Percentiles rank a stretch among this genome's conserved stretches.
Evolutionary conservation across 306 rosid genomes (phyloP).

Genomic region (Trichosanthes truncata): DNA sequence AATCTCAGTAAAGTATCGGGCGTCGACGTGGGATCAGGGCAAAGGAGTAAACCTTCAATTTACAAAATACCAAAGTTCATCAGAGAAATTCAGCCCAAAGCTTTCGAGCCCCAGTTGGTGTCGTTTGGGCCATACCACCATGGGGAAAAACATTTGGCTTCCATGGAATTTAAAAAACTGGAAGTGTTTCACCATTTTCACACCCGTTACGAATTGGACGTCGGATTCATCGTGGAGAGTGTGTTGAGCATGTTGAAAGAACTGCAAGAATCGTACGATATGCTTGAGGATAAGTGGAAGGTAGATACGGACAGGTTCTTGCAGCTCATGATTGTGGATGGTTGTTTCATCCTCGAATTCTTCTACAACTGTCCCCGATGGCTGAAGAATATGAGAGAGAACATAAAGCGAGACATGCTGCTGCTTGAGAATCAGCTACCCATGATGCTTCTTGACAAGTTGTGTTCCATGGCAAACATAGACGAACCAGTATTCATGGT

Average conservation of each 20-base stretch:
- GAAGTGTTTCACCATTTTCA: too few species aligned
- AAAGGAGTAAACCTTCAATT: too few species aligned
- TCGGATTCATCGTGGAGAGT: background rate
- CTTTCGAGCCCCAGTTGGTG: too few species aligned
- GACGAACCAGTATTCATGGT: too few species aligned
- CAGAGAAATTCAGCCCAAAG: too few species aligned
- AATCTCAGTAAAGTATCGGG: background rate
- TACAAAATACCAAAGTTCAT: too few species aligned
- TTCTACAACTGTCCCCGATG: background rate
- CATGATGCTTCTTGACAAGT: constrained; percentile 23
- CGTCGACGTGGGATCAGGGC: too few species aligned
- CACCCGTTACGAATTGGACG: background rate
- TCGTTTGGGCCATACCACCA: too few species aligned
- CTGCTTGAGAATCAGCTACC: constrained; percentile 60
- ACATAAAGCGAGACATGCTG: constrained; percentile 43
- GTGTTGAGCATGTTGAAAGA: constrained; percentile 21
- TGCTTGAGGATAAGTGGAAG: constrained; percentile 22
- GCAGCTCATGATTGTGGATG: constrained; percentile 42
- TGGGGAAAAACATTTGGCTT: too few species aligned
- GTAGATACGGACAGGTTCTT: constrained; percentile 10
- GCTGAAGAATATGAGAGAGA: background rate
- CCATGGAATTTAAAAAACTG: too few species aligned
- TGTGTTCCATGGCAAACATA: constrained; percentile 13
- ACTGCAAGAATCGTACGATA: constrained; percentile 25
- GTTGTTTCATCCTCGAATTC: constrained; percentile 43